Conservation (phyloP, 305 asterid species). For the Ajuga reptans region DNA sequence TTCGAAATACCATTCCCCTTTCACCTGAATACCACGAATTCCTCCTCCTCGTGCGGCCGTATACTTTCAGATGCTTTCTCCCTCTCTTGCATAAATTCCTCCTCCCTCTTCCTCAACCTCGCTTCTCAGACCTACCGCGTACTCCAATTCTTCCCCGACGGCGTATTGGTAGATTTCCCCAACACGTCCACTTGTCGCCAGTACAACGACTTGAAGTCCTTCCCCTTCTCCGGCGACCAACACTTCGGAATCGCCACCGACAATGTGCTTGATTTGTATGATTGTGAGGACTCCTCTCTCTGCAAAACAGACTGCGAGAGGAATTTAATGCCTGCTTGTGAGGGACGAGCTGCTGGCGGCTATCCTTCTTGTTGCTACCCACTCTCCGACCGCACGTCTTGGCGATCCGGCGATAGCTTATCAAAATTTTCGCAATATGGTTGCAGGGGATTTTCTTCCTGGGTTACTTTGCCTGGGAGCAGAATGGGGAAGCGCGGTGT, state of each 20-base stretch:
- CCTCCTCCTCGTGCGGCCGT: background rate
- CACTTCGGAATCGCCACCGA: conserved; percentile 46
- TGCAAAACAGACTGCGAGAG: conserved; percentile 46
- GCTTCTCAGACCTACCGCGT: conserved; percentile 34
- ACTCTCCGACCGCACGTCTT: conserved; percentile 37
- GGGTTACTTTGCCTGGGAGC: conserved; percentile 40
- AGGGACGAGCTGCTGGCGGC: conserved; percentile 20
- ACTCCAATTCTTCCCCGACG: conserved; percentile 51
- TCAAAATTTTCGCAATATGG: conserved; percentile 38
- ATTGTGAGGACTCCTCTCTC: conserved; percentile 59
- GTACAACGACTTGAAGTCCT: conserved; percentile 43
- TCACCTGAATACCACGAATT: conserved; percentile 19
- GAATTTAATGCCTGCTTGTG: conserved; percentile 38
- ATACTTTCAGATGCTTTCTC: conserved; percentile 30
- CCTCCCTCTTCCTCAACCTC: conserved; percentile 38
- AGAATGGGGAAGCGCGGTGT: conserved; percentile 40
- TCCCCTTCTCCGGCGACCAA: conserved; percentile 33
- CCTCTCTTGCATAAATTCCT: conserved; percentile 45
- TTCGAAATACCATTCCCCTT: conserved; percentile 49
- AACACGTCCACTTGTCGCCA: conserved; percentile 44
- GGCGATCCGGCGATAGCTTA: conserved; percentile 38
- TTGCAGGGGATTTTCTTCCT: conserved; percentile 60
- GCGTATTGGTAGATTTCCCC: conserved; percentile 45
- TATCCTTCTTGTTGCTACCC: conserved; percentile 60
- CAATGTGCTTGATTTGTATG: conserved; percentile 53